Base-by-base conservation (phyloP, 177 flowering plant species). In the Vitis hybrid region DNA sequence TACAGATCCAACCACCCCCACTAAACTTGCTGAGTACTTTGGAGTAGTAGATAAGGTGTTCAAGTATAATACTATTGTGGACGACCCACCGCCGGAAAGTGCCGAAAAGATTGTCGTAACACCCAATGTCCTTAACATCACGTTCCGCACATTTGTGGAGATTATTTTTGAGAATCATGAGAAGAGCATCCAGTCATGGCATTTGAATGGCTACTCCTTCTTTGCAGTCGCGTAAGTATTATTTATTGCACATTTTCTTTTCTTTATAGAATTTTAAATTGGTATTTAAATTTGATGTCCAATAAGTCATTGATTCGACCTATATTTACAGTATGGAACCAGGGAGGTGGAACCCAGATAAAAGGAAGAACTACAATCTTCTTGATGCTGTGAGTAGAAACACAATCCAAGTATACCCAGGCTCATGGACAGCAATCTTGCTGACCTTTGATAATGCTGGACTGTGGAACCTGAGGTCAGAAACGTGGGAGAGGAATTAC, bases 401-500 rank as follows among this genome's bases (percentile, higher is more conserved):
- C 70, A 79, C 80, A 6, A 62, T 79, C 24, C 84, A 79, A 27
- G 84, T 81, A 16, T 81, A 60, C 70, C 84, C 84, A 19, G 79
- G 79, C 18, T 78, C 80, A 12, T 81, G 82, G 82, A 80, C 80
- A 5, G 84, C 82, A 54, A 69, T 81, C 48, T 30, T 81, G 56
- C 9, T 81, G 65, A 79, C 82, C 19, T 74, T 78, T 21, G 83
- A 86, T 70, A 84, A 86, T 60, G 81, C 85, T 0, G 87, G 87
- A 19, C 79, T 86, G 87, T 86, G 89, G 89, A 84, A 74, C 65
- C 10, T 86, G 58, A 84, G 89, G 73, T 81, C 87, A 0, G 73
- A 72, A 60, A 4, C 58, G 13, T 35, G 74, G 67, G 86, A 86
- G 69, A 81, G 80, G 46, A 52, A 27, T 24, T 84, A 86, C 72